Percentiles rank a stretch among this genome's conserved stretches.
Evolutionary conservation across 2,329 filamentous ascomycete genomes (phyloP).

Genomic region (Rutstroemia sydowiana): DNA sequence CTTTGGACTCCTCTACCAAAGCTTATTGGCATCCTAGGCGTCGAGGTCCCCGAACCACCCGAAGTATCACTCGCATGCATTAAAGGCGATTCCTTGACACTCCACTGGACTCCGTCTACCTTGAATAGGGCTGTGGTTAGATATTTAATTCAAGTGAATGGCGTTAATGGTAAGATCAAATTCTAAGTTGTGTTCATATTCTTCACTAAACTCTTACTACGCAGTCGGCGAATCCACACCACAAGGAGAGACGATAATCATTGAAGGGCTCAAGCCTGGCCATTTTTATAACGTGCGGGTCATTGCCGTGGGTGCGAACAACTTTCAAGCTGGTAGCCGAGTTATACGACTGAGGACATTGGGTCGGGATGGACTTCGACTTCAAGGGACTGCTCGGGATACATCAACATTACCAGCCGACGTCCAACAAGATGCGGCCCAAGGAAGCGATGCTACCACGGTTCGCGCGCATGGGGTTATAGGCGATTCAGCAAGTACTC

Average conservation of each 20-base stretch:
- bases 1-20: constrained; percentile 86
- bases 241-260: constrained; percentile 77
- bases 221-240: constrained; percentile 77
- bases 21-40: constrained; percentile 81
- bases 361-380: constrained; percentile 55
- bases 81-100: constrained; percentile 74
- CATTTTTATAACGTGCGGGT: constrained; percentile 92
- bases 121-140: constrained; percentile 60
- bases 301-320: constrained; percentile 82
- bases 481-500: constrained; percentile 53
- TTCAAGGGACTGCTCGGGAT: constrained; percentile 48
- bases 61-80: constrained; percentile 88
- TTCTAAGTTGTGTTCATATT: background rate
- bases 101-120: constrained; percentile 80
- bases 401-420: constrained; percentile 50
- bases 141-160: constrained; percentile 90
- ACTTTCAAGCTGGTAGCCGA: constrained; percentile 84
- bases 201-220: constrained; percentile 7
- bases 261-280: constrained; percentile 77
- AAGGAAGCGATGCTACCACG: constrained; percentile 40
- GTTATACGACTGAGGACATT: constrained; percentile 79
- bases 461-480: constrained; percentile 41
- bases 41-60: constrained; percentile 87
- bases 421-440: constrained; percentile 38
- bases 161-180: constrained; percentile 64